These are phyloP conservation scores for Leccinellum albellum DNA, from an alignment of 768 basidiomycete genomes.

Conservation along the genomic window DNA sequence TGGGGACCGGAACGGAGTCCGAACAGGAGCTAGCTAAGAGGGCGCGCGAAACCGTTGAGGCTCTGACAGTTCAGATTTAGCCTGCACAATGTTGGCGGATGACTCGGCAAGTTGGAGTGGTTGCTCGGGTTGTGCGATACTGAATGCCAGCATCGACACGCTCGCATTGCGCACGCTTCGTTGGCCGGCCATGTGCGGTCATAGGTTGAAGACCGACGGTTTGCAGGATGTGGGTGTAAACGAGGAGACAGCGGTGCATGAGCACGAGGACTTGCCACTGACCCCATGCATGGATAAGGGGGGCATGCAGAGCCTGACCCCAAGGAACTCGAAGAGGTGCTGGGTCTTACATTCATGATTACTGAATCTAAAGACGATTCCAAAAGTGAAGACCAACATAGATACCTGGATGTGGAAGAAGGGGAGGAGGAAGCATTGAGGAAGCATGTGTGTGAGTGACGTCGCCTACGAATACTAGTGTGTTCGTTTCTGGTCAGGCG, in stretches of 20 bases:
- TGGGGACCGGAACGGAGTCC: neutral
- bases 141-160: neutral
- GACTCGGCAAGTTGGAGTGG: neutral
- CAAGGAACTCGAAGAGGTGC: slow-evolving; percentile 63
- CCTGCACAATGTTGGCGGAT: neutral
- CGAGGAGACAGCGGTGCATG: neutral
- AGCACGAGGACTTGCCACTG: slow-evolving; percentile 27
- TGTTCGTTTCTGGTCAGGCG: slow-evolving; percentile 9
- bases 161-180: neutral
- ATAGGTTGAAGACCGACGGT: neutral
- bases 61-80: slow-evolving; percentile 34
- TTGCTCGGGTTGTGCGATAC: neutral
- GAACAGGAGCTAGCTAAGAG: slow-evolving; percentile 33
- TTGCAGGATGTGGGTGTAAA: neutral
- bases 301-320: slow-evolving; percentile 65
- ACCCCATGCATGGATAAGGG: slow-evolving; percentile 76
- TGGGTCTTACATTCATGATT: slow-evolving; percentile 62
- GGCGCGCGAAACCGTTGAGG: neutral
- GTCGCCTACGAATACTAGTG: slow-evolving; percentile 49
- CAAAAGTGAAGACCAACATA: slow-evolving; percentile 42
- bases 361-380: slow-evolving; percentile 51
- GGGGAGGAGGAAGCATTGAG: slow-evolving; percentile 26
- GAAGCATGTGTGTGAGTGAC: slow-evolving; percentile 23
- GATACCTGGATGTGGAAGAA: slow-evolving; percentile 34
- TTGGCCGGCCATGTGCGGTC: neutral